phyloP scores from a whole-genome alignment of 352 stramenopile genomes.

The Phytophthora tubulina region DNA sequence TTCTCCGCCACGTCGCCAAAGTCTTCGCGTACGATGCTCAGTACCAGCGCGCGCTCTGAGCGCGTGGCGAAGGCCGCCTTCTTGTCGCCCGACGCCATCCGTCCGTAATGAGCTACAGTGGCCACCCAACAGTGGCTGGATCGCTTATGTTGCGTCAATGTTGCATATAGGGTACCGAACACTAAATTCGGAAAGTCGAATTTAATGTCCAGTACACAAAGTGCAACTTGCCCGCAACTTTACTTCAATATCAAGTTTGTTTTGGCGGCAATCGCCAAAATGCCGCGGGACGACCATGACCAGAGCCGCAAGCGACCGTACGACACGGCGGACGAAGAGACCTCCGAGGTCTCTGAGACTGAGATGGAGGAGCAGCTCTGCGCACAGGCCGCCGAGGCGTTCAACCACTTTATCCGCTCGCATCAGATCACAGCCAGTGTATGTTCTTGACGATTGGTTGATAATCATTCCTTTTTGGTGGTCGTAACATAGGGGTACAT shows the following conservation, averaged over 20 bases:
- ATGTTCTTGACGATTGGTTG: constrained; percentile 18
- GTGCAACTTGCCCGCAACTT: constrained; percentile 7
- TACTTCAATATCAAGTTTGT: background rate
- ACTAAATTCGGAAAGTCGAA: background rate
- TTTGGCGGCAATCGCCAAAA: constrained; percentile 15
- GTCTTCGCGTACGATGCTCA: constrained; percentile 83
- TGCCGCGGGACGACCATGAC: constrained; percentile 8
- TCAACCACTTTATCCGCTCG: constrained; percentile 77
- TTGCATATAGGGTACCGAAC: background rate
- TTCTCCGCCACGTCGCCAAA: constrained; percentile 77
- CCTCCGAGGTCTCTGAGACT: constrained; percentile 34
- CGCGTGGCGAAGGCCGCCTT: constrained; percentile 61
- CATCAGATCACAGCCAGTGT: constrained; percentile 71
- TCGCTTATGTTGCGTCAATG: constrained; percentile 11
- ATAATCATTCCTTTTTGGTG: background rate
- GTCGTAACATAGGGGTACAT: constrained; percentile 20
- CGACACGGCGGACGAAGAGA: constrained; percentile 12
- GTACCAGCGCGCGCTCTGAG: constrained; percentile 78
- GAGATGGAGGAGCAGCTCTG: constrained; percentile 85
- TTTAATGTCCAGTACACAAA: constrained; percentile 6
- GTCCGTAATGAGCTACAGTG: constrained; percentile 12
- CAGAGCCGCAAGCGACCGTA: constrained; percentile 28
- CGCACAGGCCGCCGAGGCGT: constrained; percentile 62
- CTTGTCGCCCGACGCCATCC: constrained; percentile 25
- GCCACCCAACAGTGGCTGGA: constrained; percentile 16